Conservation (phyloP, 1,284 basidiomycete species). For the Macrocystidia cucumis region DNA sequence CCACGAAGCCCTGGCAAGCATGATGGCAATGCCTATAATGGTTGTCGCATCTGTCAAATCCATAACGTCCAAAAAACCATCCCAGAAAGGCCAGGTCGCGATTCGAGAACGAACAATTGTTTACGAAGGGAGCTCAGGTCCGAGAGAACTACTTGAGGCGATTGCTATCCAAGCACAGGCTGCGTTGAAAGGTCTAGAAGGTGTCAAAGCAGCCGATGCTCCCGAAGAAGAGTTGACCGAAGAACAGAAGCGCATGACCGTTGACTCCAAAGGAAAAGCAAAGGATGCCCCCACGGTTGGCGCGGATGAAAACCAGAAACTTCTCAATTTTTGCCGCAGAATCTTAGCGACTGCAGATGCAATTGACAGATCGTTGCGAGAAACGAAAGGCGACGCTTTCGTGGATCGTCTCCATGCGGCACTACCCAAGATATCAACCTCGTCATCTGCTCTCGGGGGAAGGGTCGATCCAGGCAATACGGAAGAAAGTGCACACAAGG, state of each 20-base stretch:
- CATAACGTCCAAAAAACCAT: slow-evolving; percentile 41
- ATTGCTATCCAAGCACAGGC: slow-evolving; percentile 86
- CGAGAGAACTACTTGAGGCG: slow-evolving; percentile 82
- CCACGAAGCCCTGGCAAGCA: slow-evolving; percentile 84
- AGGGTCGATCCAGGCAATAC: slow-evolving; percentile 45
- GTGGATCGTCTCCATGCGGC: slow-evolving; percentile 69
- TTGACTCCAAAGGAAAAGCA: slow-evolving; percentile 54
- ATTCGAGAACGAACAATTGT: slow-evolving; percentile 71
- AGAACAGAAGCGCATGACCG: slow-evolving; percentile 75
- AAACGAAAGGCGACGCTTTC: slow-evolving; percentile 82
- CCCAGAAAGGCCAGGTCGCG: slow-evolving; percentile 32
- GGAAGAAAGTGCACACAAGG: slow-evolving; percentile 59
- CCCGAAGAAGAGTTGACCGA: slow-evolving; percentile 66
- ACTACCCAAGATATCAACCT: slow-evolving; percentile 61
- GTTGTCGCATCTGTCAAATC: slow-evolving; percentile 62
- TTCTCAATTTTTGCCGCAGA: slow-evolving; percentile 67
- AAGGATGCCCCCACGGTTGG: slow-evolving; percentile 36
- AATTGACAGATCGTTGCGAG: slow-evolving; percentile 78
- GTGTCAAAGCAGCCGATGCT: slow-evolving; percentile 41
- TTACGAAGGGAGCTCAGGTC: slow-evolving; percentile 85
- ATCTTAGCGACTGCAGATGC: slow-evolving; percentile 73
- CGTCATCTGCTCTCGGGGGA: slow-evolving; percentile 26
- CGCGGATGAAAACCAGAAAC: slow-evolving; percentile 62
- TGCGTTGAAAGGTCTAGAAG: slow-evolving; percentile 77
- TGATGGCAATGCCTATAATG: slow-evolving; percentile 97